Conservation (phyloP, 2,329 filamentous ascomycete species). For the Arthrinium puccinioides region DNA sequence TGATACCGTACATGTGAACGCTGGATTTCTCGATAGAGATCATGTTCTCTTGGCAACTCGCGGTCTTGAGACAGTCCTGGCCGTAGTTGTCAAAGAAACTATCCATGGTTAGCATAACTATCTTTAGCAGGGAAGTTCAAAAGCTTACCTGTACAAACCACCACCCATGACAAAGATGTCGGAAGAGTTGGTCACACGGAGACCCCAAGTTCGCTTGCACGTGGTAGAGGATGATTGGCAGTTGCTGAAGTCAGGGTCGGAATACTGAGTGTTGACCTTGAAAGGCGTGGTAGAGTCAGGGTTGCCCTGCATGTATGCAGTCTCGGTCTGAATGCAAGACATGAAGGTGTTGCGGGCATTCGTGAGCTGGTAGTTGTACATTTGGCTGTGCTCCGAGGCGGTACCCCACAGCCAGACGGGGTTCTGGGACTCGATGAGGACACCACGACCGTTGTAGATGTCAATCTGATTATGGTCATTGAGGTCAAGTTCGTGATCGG, state of each 20-base stretch:
- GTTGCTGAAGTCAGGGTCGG: conserved; percentile 61
- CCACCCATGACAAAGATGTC: conserved; percentile 65
- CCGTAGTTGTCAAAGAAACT: conserved; percentile 79
- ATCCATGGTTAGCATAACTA: conserved; percentile 26
- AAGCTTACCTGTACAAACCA: conserved; percentile 45
- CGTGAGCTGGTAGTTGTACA: conserved; percentile 80
- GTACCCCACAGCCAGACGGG: conserved; percentile 79
- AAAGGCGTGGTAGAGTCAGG: conserved; percentile 65
- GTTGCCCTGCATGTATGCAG: conserved; percentile 81
- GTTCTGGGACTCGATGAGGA: conserved; percentile 70
- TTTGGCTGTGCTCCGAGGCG: conserved; percentile 55
- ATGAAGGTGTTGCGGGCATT: conserved; percentile 76
- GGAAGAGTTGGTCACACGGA: conserved; percentile 61
- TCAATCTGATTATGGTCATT: conserved; percentile 69
- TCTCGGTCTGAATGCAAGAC: conserved; percentile 81
- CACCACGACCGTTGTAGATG: conserved; percentile 81
- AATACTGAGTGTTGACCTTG: conserved; percentile 45
- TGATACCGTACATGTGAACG: conserved; percentile 60
- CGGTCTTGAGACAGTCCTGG: conserved; percentile 58
- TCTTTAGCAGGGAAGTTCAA: neutral
- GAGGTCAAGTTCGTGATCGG: conserved; percentile 83
- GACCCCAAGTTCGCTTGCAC: conserved; percentile 71
- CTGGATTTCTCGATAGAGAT: conserved; percentile 60
- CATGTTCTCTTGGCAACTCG: conserved; percentile 74
- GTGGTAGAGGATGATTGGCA: conserved; percentile 37